These are phyloP conservation scores for Clonostachys rhizophaga DNA, from an alignment of 2,329 filamentous ascomycete species.

Conservation along the genomic window DNA sequence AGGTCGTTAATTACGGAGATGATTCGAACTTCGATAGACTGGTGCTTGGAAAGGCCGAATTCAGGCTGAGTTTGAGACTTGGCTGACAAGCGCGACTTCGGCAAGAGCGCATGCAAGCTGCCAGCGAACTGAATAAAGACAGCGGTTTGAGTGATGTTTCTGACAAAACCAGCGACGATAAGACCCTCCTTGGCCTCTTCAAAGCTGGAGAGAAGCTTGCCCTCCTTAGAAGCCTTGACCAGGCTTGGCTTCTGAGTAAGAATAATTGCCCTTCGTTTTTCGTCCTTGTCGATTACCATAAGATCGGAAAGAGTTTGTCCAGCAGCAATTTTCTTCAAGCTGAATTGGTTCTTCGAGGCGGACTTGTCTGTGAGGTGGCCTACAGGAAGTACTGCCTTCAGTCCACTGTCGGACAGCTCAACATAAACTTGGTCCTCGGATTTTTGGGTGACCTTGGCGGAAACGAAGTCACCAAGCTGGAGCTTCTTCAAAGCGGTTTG, in stretches of 20 bases:
- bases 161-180: slow-evolving; percentile 73
- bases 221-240: slow-evolving; percentile 67
- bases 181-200: slow-evolving; percentile 67
- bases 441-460: slow-evolving; percentile 78
- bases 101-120: slow-evolving; percentile 71
- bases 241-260: slow-evolving; percentile 82
- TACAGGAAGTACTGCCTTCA: slow-evolving; percentile 74
- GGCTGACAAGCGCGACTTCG: slow-evolving; percentile 71
- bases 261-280: slow-evolving; percentile 68
- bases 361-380: slow-evolving; percentile 85
- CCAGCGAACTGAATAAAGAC: slow-evolving; percentile 87
- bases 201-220: slow-evolving; percentile 66
- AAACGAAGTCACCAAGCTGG: slow-evolving; percentile 68
- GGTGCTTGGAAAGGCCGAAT: slow-evolving; percentile 74
- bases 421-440: slow-evolving; percentile 71
- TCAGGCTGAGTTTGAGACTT: slow-evolving; percentile 63
- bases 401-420: slow-evolving; percentile 66
- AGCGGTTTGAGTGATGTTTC: slow-evolving; percentile 76
- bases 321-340: slow-evolving; percentile 76
- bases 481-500: slow-evolving; percentile 74
- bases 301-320: slow-evolving; percentile 79
- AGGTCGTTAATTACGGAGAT: slow-evolving; percentile 67
- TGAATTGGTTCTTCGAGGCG: slow-evolving; percentile 68
- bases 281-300: slow-evolving; percentile 82
- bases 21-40: slow-evolving; percentile 71